Percentiles rank a stretch among this genome's conserved stretches.
Conservation (phyloP, 176 grass and related monocot species). For the Oryza brachyantha region DNA sequence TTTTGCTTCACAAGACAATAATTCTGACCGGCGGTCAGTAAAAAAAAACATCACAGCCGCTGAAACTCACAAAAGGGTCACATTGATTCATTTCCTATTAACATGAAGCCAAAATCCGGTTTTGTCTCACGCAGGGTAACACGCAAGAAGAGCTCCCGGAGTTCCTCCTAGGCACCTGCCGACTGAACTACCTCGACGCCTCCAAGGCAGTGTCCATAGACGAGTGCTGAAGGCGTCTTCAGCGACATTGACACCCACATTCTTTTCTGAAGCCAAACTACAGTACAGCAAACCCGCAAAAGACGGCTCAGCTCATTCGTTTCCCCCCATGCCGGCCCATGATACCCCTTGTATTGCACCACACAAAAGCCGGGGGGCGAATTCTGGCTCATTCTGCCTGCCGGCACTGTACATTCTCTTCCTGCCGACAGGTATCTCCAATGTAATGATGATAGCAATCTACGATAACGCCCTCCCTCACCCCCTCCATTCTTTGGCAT, state of each 20-base stretch:
- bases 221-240: conserved; percentile 30
- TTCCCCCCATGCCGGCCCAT: conserved; percentile 9
- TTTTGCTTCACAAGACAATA: not conserved
- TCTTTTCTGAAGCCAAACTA: conserved; percentile 26
- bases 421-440: conserved; percentile 23
- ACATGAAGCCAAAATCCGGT: not conserved
- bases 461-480: not conserved
- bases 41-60: not conserved
- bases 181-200: conserved; percentile 81
- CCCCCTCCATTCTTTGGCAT: conserved; percentile 24
- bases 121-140: conserved; percentile 64
- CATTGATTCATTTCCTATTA: not conserved
- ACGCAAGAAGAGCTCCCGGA: conserved; percentile 92
- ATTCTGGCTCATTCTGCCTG: not conserved
- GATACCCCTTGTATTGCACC: conserved; percentile 12
- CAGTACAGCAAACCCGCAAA: conserved; percentile 8
- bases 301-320: conserved; percentile 36
- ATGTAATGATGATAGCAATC: conserved; percentile 39
- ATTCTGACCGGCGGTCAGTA: not conserved
- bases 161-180: conserved; percentile 78
- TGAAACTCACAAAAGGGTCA: not conserved
- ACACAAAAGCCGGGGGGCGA: not conserved
- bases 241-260: conserved; percentile 2
- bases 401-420: conserved; percentile 45
- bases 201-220: conserved; percentile 75